Percentiles rank a stretch among this genome's conserved stretches.
Conservation (phyloP, 805 yeast genomes). For the Saturnispora quitensis region DNA sequence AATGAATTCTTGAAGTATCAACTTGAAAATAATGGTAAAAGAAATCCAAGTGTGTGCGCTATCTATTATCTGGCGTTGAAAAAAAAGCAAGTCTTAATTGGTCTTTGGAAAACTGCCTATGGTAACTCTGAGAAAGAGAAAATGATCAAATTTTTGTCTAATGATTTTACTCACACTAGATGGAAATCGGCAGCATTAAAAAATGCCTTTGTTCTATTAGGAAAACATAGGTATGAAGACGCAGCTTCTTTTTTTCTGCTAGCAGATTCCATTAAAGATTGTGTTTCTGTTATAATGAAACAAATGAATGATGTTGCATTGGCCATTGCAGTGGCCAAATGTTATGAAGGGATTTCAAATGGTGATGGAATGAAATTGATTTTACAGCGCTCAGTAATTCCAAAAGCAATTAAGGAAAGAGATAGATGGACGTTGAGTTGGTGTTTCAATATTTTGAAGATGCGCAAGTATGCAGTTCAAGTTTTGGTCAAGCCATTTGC, state of each 20-base stretch:
- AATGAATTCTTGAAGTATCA: slow-evolving; percentile 45
- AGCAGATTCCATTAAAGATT: slow-evolving; percentile 68
- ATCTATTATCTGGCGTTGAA: slow-evolving; percentile 69
- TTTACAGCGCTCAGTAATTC: slow-evolving; percentile 43
- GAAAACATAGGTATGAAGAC: slow-evolving; percentile 79
- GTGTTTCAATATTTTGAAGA: slow-evolving; percentile 59
- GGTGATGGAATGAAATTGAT: slow-evolving; percentile 44
- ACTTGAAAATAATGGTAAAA: slow-evolving; percentile 34
- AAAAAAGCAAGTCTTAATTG: slow-evolving; percentile 66
- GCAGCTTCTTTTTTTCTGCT: slow-evolving; percentile 85
- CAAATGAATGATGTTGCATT: slow-evolving; percentile 61
- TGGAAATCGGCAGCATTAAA: slow-evolving; percentile 88
- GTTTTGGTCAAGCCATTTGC: slow-evolving; percentile 53
- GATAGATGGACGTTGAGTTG: slow-evolving; percentile 80
- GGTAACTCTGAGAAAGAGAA: slow-evolving; percentile 78
- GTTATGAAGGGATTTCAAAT: slow-evolving; percentile 52
- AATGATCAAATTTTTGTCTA: slow-evolving; percentile 64
- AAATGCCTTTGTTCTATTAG: slow-evolving; percentile 82
- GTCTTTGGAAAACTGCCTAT: slow-evolving; percentile 73
- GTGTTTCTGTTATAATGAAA: slow-evolving; percentile 61
- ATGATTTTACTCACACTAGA: slow-evolving; percentile 65
- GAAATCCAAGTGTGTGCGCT: slow-evolving; percentile 67
- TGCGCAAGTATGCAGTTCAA: slow-evolving; percentile 45
- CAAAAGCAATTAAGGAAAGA: slow-evolving; percentile 48
- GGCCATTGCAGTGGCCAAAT: slow-evolving; percentile 74